Evolutionary conservation across 75 land plant species (phyloP).

Genomic region (Ceratopteris richardii): DNA sequence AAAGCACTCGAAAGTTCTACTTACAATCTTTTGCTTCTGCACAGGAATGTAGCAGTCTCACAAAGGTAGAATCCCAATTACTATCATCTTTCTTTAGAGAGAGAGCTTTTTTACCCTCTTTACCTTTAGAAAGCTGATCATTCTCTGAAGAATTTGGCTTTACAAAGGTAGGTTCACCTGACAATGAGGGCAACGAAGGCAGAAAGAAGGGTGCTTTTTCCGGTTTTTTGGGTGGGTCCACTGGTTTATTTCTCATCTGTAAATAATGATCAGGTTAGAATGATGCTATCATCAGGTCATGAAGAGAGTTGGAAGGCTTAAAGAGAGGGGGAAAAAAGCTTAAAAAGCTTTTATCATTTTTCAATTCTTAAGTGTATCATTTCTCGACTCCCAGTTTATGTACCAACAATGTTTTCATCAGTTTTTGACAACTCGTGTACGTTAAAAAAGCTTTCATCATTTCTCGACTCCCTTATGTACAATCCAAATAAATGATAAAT

Average conservation of each 20-base stretch:
- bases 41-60: slow-evolving; percentile 47
- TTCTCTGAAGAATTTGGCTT: slow-evolving; percentile 9
- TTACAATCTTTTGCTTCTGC: slow-evolving; percentile 56
- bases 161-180: slow-evolving; percentile 60
- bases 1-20: slow-evolving; percentile 9
- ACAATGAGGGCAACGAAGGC: slow-evolving; percentile 72
- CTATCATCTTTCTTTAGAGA: background rate
- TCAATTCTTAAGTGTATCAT: too few species aligned
- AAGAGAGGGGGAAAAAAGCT: too few species aligned
- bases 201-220: slow-evolving; percentile 94
- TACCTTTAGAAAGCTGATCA: slow-evolving; percentile 6
- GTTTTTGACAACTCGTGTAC: too few species aligned
- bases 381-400: too few species aligned
- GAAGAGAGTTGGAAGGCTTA: too few species aligned
- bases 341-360: too few species aligned
- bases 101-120: too few species aligned
- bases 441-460: too few species aligned
- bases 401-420: too few species aligned
- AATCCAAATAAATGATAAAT: too few species aligned
- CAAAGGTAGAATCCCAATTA: slow-evolving; percentile 29
- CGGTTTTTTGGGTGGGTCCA: slow-evolving; percentile 91
- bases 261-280: background rate
- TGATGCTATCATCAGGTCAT: background rate
- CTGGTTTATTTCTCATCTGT: slow-evolving; percentile 85
- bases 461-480: too few species aligned